Percentiles rank a stretch among this genome's conserved stretches.
Evolutionary conservation across 2,329 filamentous ascomycete species (phyloP).

Genomic region (Pyricularia pennisetigena): DNA sequence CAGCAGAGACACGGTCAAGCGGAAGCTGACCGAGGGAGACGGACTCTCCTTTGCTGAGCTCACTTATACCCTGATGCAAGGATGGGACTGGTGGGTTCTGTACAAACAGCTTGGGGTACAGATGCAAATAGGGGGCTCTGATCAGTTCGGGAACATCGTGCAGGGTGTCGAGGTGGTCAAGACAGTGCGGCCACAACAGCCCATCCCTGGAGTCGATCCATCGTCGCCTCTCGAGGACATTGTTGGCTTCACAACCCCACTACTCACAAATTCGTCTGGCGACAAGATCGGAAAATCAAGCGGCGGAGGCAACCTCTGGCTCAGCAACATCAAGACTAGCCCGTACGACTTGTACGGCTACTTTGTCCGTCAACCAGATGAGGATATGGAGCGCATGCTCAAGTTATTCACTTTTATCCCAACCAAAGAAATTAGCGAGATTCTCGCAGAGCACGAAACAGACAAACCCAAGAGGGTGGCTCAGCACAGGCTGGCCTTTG

Average conservation of each 20-base stretch:
- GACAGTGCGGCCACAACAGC: conserved; percentile 44
- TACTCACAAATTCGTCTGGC: conserved; percentile 76
- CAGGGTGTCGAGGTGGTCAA: conserved; percentile 82
- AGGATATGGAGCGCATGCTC: conserved; percentile 70
- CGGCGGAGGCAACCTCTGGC: conserved; percentile 80
- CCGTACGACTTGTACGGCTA: conserved; percentile 85
- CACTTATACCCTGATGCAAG: conserved; percentile 84
- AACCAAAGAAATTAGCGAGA: conserved; percentile 49
- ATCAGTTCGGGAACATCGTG: conserved; percentile 94
- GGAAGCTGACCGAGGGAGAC: conserved; percentile 72
- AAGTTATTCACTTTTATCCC: conserved; percentile 89
- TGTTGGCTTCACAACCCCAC: conserved; percentile 81
- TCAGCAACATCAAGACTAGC: conserved; percentile 71
- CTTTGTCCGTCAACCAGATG: conserved; percentile 74
- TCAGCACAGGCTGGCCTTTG: conserved; percentile 73
- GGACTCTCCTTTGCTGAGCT: conserved; percentile 96
- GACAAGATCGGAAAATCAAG: conserved; percentile 92
- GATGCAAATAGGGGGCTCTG: conserved; percentile 87
- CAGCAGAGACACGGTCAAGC: conserved; percentile 70
- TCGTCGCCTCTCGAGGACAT: conserved; percentile 34
- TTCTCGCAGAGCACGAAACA: conserved; percentile 58
- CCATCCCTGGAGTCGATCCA: background rate
- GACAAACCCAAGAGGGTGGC: conserved; percentile 66
- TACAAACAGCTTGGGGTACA: conserved; percentile 58
- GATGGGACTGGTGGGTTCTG: conserved; percentile 93